Evolutionary conservation across 768 basidiomycete species (phyloP), one percentile per base, ranked within the genome.

Genomic region (Agaricus subrufescens): DNA sequence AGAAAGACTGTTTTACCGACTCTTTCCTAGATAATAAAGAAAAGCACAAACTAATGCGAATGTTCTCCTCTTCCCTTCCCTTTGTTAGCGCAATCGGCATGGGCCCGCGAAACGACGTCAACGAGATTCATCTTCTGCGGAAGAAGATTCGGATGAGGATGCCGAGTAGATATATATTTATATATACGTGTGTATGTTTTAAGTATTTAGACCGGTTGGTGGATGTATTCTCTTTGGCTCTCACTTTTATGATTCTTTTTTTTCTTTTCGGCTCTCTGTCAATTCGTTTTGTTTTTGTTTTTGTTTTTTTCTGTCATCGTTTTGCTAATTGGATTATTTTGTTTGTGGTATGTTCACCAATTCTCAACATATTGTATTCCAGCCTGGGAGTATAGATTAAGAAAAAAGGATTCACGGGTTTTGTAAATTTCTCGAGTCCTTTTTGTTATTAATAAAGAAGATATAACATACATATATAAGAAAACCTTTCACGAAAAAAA

Each of bases 71-170:
- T 14, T 15, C 45, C 25, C 26, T 10, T 6, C 9, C 26, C 31
- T 29, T 45, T 54, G 50, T 42, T 59, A 91, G 91, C 87, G 90
- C 60, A 91, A 91, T 69, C 85, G 91, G 56, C 86, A 92, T 67
- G 87, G 87, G 27, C 80, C 85, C 50, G 79, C 77, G 60, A 90
- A 85, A 70, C 82, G 85, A 61, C 76, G 81, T 58, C 80, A 80
- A 62, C 79, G 81, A 48, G 81, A 79, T 56, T 83, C 76, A 54
- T 85, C 84, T 27, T 86, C 81, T 42, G 82, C 77, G 46, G 86
- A 87, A 43, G 83, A 83, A 42, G 52, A 53, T 52, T 88, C 86
- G 40, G 89, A 34, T 34, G 34, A 90, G 60, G 81, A 76, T 45
- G 68, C 64, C 29, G 48, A 57, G 45, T 50, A 27, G 60, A 48